Evolutionary conservation across 2,329 filamentous ascomycete genomes (phyloP), one percentile per base, ranked within the genome.

Genomic region (Hirsutella rhossiliensis): DNA sequence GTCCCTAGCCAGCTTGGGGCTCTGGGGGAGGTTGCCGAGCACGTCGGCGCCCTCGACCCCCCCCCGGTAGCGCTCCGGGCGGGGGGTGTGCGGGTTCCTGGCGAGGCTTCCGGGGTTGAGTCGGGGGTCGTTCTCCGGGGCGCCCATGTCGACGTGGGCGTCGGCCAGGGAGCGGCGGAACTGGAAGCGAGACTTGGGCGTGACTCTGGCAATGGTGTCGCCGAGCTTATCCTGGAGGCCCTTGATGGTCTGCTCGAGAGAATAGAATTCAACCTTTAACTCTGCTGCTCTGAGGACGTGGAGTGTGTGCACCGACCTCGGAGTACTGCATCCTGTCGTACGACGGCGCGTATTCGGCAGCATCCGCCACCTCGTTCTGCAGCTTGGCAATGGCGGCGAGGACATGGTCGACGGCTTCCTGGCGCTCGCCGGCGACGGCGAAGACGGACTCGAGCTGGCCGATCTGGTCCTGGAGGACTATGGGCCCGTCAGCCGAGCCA

Each of bases 261-360:
- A 27, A 17, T 18, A 37, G 12, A 15, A 5, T 17, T 9, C 11
- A 2, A 17, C 9, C 17, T 18, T 34, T 12, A 15, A 11, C 17
- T 9, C 3, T 31, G 7, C 4, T 17, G 12, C 20, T 27, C 3
- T 37, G 15, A 11, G 27, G 11, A 6, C 18, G 41, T n/a, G 23
- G 27, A 15, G n/a, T 15, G 9, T n/a, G 28, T 32, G 39, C 23
- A 47, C 56, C 44, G 63, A 88, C 86, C 66, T 89, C 80, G 38
- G 82, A 77, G 58, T 95, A 97, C 20, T 84, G 82, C 53, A 86
- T 79, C 61, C 92, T 87, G 56, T 97, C 92, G 59, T 96, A 94
- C 8, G 87, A 80, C 3, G 92, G 88, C 15, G 95, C 78, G 52
- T 82, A 87, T 45, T 82, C 80, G 2, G 84, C 78, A 1, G 86